Evolutionary conservation across 139 green algal species (phyloP).

Genomic region (Yamagishiella unicocca): DNA sequence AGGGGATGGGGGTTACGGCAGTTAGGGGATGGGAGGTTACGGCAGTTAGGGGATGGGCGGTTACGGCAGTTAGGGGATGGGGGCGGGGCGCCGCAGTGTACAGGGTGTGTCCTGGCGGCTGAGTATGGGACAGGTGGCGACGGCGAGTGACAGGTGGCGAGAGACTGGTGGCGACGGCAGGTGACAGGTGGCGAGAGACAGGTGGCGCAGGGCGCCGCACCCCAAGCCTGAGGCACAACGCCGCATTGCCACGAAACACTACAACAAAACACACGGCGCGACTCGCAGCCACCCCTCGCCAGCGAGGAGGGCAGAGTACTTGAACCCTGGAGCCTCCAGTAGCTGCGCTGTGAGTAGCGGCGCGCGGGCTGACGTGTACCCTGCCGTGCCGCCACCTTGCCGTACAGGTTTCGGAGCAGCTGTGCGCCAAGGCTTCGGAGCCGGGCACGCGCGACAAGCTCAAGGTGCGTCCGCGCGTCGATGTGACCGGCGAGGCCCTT

Average conservation of each 20-base stretch:
- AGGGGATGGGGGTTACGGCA: too few relatives aligned
- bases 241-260: not conserved
- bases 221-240: not conserved
- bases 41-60: too few relatives aligned
- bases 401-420: conserved; percentile 17
- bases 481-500: not conserved
- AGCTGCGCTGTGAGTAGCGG: not conserved
- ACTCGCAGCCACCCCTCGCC: not conserved
- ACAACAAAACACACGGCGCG: not conserved
- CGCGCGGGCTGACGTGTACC: not conserved
- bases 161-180: too few relatives aligned
- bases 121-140: too few relatives aligned
- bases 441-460: not conserved
- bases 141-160: too few relatives aligned
- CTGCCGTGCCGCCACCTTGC: not conserved
- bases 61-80: too few relatives aligned
- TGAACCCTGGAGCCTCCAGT: not conserved
- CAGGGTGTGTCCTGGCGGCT: too few relatives aligned
- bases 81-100: too few relatives aligned
- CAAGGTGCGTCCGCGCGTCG: conserved; percentile 2
- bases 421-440: not conserved
- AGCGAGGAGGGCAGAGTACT: too few relatives aligned
- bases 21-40: too few relatives aligned
- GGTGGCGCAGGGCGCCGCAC: too few relatives aligned
- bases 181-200: too few relatives aligned